Conservation (phyloP, 1,284 basidiomycete species). For the Moesziomyces globuligerus region DNA sequence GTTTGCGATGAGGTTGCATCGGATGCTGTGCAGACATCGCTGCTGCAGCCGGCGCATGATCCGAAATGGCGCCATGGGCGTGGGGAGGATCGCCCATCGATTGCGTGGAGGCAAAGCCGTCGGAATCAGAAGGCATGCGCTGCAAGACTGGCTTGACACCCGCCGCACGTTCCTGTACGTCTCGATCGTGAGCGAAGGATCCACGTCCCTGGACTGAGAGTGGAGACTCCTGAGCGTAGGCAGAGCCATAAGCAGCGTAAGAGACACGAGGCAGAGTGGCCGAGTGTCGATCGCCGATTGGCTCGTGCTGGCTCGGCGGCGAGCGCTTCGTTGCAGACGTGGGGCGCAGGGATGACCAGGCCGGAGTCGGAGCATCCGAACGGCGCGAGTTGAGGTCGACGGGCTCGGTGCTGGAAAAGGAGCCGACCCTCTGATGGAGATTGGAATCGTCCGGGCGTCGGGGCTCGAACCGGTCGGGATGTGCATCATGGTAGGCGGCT, state of each 20-base stretch:
- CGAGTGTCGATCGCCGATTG: no score
- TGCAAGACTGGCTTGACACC: neutral
- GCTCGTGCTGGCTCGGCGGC: neutral
- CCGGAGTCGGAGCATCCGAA: neutral
- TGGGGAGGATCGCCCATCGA: neutral
- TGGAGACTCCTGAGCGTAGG: neutral
- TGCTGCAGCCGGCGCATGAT: neutral
- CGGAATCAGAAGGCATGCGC: neutral
- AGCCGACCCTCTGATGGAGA: neutral
- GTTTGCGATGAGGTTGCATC: conserved; percentile 36
- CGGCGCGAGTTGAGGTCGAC: neutral
- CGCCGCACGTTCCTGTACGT: neutral
- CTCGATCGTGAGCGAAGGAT: neutral
- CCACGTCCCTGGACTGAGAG: neutral
- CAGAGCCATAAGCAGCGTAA: neutral
- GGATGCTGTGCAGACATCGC: conserved; percentile 8
- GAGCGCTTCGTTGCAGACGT: neutral
- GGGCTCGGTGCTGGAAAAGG: neutral
- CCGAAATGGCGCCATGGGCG: neutral
- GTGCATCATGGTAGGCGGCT: neutral
- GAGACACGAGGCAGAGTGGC: no score
- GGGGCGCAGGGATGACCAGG: neutral
- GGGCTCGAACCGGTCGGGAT: neutral
- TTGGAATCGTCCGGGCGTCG: conserved; percentile 3
- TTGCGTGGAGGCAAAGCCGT: neutral